Percentiles rank a stretch among this genome's conserved stretches.
These are phyloP conservation scores for Hamamelis virginiana DNA, from an alignment of 164 flowering plant genomes.

Conservation along the genomic window DNA sequence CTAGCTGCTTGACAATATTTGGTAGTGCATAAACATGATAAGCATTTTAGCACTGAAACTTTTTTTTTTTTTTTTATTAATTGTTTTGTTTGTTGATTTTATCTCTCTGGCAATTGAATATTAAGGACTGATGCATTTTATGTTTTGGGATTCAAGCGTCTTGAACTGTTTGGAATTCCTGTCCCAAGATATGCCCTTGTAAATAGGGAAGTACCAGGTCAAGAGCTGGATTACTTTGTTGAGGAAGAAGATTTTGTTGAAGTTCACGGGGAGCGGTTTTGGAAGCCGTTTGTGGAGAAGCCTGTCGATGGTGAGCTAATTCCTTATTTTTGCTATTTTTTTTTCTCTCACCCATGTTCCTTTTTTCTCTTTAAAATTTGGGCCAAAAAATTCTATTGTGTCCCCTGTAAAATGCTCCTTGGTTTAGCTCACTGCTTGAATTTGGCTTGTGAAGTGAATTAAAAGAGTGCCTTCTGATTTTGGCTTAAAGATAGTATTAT, in stretches of 20 bases:
- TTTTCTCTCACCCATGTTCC: neutral
- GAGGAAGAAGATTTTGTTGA: slow-evolving; percentile 99
- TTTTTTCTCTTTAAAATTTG: neutral
- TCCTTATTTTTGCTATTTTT: neutral
- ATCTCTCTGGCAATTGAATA: neutral
- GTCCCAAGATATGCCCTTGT: slow-evolving; percentile 96
- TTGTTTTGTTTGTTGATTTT: neutral
- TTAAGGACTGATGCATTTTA: slow-evolving; percentile 17
- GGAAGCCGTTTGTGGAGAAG: slow-evolving; percentile 99
- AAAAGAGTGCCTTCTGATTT: neutral
- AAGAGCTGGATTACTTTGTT: slow-evolving; percentile 84
- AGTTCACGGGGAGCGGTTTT: slow-evolving; percentile 92
- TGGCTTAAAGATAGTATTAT: no score
- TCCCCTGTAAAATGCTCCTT: neutral
- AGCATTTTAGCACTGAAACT: neutral
- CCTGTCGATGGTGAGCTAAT: slow-evolving; percentile 80
- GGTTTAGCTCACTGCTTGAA: neutral
- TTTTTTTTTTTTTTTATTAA: neutral
- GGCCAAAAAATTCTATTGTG: neutral
- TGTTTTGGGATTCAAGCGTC: slow-evolving; percentile 46
- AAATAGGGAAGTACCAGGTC: slow-evolving; percentile 77
- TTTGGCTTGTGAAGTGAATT: neutral
- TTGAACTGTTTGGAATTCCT: slow-evolving; percentile 90
- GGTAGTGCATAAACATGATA: neutral
- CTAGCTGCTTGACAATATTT: neutral